Conservation (phyloP, 2,329 filamentous ascomycete genomes). For the Chalara sp. region DNA sequence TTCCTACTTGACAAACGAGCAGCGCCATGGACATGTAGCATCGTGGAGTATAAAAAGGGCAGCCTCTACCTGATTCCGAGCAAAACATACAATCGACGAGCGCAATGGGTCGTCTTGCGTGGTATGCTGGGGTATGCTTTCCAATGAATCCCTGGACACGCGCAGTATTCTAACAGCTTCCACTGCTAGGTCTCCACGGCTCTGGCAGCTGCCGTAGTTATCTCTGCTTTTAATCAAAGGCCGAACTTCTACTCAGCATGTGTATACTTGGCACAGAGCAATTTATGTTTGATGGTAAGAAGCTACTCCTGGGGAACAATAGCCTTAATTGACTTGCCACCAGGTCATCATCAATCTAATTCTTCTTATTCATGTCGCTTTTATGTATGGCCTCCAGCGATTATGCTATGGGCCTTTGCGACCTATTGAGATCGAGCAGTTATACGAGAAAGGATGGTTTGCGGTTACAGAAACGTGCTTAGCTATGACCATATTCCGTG, state of each 20-base stretch:
- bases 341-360: conserved; percentile 89
- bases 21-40: conserved; percentile 17
- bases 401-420: conserved; percentile 86
- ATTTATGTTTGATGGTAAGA: conserved; percentile 82
- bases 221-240: conserved; percentile 89
- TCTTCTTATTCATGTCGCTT: conserved; percentile 70
- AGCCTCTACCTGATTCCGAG: conserved; percentile 8
- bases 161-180: conserved; percentile 2
- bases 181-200: conserved; percentile 63
- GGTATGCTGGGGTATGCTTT: conserved; percentile 42
- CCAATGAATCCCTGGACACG: not conserved
- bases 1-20: not conserved
- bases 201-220: conserved; percentile 74
- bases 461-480: conserved; percentile 94
- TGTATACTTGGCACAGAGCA: conserved; percentile 94
- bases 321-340: not conserved
- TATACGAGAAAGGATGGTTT: conserved; percentile 98
- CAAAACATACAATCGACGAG: not conserved
- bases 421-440: conserved; percentile 90
- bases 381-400: conserved; percentile 83
- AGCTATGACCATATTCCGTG: conserved; percentile 96
- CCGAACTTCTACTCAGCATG: conserved; percentile 98
- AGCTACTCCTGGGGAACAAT: not conserved
- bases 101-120: conserved; percentile 33
- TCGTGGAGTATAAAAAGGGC: conserved; percentile 5